A percentile compares a stretch with the other conserved stretches of the same genome.
Evolutionary conservation across 2,329 filamentous ascomycete species (phyloP).

Genomic region (Paraconiothyrium brasiliense): DNA sequence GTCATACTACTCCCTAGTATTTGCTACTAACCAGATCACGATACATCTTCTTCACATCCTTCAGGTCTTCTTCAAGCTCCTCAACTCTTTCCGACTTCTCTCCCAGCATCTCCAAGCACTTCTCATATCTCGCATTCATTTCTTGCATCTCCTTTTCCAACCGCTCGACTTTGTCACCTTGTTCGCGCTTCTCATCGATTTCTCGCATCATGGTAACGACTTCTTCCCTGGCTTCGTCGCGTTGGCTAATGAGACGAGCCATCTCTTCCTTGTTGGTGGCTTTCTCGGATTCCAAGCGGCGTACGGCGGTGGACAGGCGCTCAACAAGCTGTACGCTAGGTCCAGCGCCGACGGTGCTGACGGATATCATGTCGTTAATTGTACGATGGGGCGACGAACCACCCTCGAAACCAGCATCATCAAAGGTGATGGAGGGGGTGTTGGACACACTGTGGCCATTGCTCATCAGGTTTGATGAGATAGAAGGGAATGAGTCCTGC

Average conservation of each 20-base stretch:
- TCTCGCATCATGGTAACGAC: conserved; percentile 93
- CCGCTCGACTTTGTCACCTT: conserved; percentile 67
- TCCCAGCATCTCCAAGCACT: conserved; percentile 90
- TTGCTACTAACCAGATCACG: conserved; percentile 89
- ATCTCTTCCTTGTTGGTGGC: conserved; percentile 89
- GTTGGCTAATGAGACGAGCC: conserved; percentile 78
- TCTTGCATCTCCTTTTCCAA: conserved; percentile 74
- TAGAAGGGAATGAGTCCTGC: conserved; percentile 47
- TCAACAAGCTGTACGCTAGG: conserved; percentile 96
- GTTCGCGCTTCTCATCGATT: conserved; percentile 73
- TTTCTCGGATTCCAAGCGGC: conserved; percentile 90
- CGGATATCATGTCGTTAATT: conserved; percentile 79
- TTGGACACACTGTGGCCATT: conserved; percentile 51
- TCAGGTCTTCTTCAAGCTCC: conserved; percentile 86
- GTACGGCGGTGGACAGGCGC: conserved; percentile 92
- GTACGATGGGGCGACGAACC: conserved; percentile 72
- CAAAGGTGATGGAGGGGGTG: conserved; percentile 58
- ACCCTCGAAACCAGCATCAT: conserved; percentile 62
- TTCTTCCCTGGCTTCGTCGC: conserved; percentile 90
- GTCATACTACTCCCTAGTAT: conserved; percentile 58
- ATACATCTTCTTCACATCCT: conserved; percentile 96
- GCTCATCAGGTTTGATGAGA: conserved; percentile 36
- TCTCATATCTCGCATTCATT: conserved; percentile 83
- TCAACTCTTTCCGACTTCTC: conserved; percentile 97
- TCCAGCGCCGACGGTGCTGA: conserved; percentile 87